Percentiles rank a stretch among this genome's conserved stretches.
phyloP scores from a whole-genome alignment of 495 filamentous ascomycete species.

The Articulospora tetracladia region DNA sequence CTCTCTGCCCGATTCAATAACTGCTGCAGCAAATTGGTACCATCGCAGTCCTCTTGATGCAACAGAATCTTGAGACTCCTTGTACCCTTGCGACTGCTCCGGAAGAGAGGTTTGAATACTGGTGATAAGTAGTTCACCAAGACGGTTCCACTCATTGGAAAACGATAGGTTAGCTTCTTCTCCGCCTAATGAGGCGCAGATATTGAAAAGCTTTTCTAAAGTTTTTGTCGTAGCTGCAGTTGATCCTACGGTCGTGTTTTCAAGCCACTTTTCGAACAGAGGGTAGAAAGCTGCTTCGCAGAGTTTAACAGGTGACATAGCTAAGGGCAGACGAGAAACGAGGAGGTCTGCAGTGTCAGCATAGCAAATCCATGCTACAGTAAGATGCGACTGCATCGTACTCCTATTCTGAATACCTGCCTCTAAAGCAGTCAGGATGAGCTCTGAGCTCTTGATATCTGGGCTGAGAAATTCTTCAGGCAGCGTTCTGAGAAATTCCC shows the following conservation, averaged over 20 bases:
- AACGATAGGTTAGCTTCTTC: slow-evolving; percentile 13
- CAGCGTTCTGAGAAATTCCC: slow-evolving; percentile 53
- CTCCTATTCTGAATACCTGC: slow-evolving; percentile 67
- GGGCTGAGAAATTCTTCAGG: slow-evolving; percentile 48
- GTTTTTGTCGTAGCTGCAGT: background rate
- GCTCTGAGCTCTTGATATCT: slow-evolving; percentile 43
- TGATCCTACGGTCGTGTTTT: slow-evolving; percentile 32
- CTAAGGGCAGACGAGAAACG: slow-evolving; percentile 13
- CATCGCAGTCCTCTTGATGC: slow-evolving; percentile 57
- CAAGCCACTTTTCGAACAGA: slow-evolving; percentile 55
- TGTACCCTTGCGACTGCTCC: slow-evolving; percentile 72
- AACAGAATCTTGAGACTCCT: slow-evolving; percentile 62
- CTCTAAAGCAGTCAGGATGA: slow-evolving; percentile 60
- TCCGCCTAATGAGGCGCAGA: slow-evolving; percentile 11
- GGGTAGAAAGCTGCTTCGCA: slow-evolving; percentile 49
- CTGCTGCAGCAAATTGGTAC: slow-evolving; percentile 34
- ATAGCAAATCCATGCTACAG: slow-evolving; percentile 70
- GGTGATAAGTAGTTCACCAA: slow-evolving; percentile 28
- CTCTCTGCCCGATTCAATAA: background rate
- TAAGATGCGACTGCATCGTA: slow-evolving; percentile 63
- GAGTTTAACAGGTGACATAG: slow-evolving; percentile 30
- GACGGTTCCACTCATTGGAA: slow-evolving; percentile 20
- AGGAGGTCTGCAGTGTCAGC: slow-evolving; percentile 52
- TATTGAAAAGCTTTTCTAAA: slow-evolving; percentile 13
- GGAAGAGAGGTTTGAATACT: slow-evolving; percentile 67